Base-by-base conservation (phyloP, 1,284 basidiomycete genomes). In the Malassezia nana region DNA sequence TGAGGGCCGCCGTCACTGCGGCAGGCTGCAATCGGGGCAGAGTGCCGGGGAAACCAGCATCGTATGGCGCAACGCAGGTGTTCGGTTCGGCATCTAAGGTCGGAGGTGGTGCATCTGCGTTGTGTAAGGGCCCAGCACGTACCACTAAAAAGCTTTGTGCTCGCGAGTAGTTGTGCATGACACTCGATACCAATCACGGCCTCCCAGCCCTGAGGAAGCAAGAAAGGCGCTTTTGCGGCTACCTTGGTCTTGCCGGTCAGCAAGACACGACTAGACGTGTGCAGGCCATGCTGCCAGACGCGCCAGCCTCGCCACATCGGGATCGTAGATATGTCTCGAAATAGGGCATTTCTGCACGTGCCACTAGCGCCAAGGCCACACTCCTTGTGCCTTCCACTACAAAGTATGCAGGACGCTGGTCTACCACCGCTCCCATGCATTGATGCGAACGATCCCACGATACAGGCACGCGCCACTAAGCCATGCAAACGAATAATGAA, bases 161-260 rank as follows among this genome's bases (percentile, higher is more conserved):
- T 81, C 10, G 88, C 84, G 73, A 85, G 86, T 65, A 98, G 82
- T 75, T 98, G 92, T 0, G 89, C 87, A 71, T 98, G 94, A 9
- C 91, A 87, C 72, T 98, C 92, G 43, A 98, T 84, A 22, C 94
- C 94, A 41, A 98, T 84, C 48, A 94, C 79, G 18, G 91, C 64
- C 45, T 70, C 57, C 71, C 71, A 74, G 38, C 65, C 70, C 4
- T 32, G 15, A 1, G 68, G 66, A 1, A 72, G 59, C 0, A 57
- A 56, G 6, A 62, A 50, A 4, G n/a, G n/a, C 18, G 9, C 49
- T 31, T 51, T 43, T 7, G 7, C 35, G 18, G 12, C 35, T 18
- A 18, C 18, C 18, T 38, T 38, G 1, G 35, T 7, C 18, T 38
- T 38, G 35, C 35, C 35, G 18, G 18, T 38, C 5, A 18, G 16